These are phyloP conservation scores for Linnemannia exigua DNA, from an alignment of 192 early-diverging fungal species.

Conservation along the genomic window DNA sequence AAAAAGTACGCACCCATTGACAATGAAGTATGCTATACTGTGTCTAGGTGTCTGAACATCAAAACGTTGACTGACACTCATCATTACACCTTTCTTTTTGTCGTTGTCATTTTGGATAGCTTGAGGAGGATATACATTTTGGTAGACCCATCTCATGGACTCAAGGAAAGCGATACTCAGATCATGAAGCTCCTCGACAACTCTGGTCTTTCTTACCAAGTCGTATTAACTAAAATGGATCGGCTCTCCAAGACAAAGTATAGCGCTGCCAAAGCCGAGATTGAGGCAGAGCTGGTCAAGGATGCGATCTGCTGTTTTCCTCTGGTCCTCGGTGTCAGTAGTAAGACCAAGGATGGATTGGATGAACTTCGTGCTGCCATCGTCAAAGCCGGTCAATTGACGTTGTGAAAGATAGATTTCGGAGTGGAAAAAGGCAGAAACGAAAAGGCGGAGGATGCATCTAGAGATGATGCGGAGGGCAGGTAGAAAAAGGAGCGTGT, in stretches of 20 bases:
- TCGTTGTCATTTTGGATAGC: constrained; percentile 30
- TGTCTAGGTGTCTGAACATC: too few species aligned
- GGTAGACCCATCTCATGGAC: constrained; percentile 59
- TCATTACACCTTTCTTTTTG: not conserved
- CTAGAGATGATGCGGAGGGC: too few species aligned
- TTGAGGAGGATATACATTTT: constrained; percentile 62
- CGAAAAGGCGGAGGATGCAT: not conserved
- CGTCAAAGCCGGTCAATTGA: constrained; percentile 41
- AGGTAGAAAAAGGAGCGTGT: not conserved
- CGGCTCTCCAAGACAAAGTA: constrained; percentile 55
- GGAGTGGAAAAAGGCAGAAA: not conserved
- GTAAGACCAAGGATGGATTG: constrained; percentile 48
- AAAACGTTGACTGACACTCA: not conserved
- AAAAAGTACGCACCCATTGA: constrained; percentile 54
- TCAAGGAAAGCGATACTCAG: constrained; percentile 62
- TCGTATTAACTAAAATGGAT: constrained; percentile 66
- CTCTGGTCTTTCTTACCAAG: constrained; percentile 61
- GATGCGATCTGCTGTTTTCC: constrained; percentile 67
- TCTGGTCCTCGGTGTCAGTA: constrained; percentile 57
- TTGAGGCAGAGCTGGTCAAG: constrained; percentile 58
- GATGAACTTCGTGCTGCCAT: constrained; percentile 51
- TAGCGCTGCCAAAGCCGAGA: constrained; percentile 43
- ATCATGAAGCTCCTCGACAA: constrained; percentile 61
- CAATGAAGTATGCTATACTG: too few species aligned
- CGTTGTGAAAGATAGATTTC: constrained; percentile 3